These are phyloP conservation scores for Climacium dendroides DNA, from an alignment of 225 moss, liverwort and hornwort species.

Conservation along the genomic window DNA sequence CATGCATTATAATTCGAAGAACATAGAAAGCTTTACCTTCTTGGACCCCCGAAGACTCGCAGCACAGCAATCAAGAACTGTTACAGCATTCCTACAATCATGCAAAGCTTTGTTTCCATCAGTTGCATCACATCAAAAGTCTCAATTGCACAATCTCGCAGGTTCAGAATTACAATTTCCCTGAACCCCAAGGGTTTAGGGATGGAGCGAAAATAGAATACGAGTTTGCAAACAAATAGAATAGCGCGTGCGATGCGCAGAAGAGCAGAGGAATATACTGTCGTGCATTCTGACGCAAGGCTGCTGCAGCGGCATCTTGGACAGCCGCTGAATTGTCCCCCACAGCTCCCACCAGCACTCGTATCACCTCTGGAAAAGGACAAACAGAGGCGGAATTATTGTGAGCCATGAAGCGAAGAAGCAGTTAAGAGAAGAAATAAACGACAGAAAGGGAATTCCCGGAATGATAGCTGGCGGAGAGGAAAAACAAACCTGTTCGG, in stretches of 20 bases:
- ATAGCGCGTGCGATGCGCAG: neutral
- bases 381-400: neutral
- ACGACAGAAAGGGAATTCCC: neutral
- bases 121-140: neutral
- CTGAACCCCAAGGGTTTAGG: neutral
- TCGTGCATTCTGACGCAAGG: constrained; percentile 71
- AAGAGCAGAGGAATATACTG: constrained; percentile 36
- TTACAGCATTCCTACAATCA: constrained; percentile 75
- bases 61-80: constrained; percentile 93
- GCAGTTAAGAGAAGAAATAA: neutral
- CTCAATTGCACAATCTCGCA: neutral
- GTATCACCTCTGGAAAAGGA: constrained; percentile 56
- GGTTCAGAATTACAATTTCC: neutral
- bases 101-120: neutral
- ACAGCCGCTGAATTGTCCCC: constrained; percentile 74
- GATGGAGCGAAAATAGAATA: neutral
- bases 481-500: constrained; percentile 6
- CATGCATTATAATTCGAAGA: neutral
- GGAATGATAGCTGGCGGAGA: neutral
- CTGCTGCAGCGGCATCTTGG: constrained; percentile 79
- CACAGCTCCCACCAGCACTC: constrained; percentile 86
- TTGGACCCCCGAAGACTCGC: constrained; percentile 88
- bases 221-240: neutral
- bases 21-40: constrained; percentile 36
- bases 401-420: neutral